Base-by-base conservation (phyloP, 2,329 filamentous ascomycete species). In the Leptoxyphium fumago region DNA sequence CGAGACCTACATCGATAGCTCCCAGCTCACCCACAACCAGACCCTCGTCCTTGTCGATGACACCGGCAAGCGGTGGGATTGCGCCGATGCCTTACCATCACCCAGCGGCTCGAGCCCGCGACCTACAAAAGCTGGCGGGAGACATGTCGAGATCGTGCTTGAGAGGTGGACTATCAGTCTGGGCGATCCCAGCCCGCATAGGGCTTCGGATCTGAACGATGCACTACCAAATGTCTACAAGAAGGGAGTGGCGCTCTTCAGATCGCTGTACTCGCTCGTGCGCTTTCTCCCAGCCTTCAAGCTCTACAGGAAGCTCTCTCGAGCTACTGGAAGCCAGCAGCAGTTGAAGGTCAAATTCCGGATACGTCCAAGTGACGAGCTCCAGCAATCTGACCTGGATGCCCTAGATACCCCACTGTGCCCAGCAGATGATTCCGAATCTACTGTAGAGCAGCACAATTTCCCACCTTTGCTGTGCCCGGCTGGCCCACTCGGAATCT, bases 211-310 rank as follows among this genome's bases (percentile, higher is more conserved):
- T 46, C 62, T 78, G 42, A 70, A 64, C 43, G 69, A 75, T 40
- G 69, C 75, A 29, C 68, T 96, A 42, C 87, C 91, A 11, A 89
- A 85, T 43, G 80, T 94, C 46, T 98, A 98, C 72, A 98, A 98
- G 67, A 91, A 94, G 66, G 86, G 84, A 55, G 94, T 98, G 50
- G 83, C 96, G 52, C 78, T 95, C 54, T 95, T 96, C 64, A 77
- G 91, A 47, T 87, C 87, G 1, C 72, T 98, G 39, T 94, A 84
- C 61, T 78, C 84, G 41, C 83, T 84, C 44, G 77, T 85, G 36
- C 82, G 84, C 54, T 75, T 95, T 48, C 68, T 94, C 48, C 91
- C 91, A 2, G 79, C 83, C 18, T 94, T 83, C 80, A 93, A 82
- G 64, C 82, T 94, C 56, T 78, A 82, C 56, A 81, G 84, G 55